A percentile compares a stretch with the other conserved stretches of the same genome.
Evolutionary conservation across 805 yeast species (phyloP).

Genomic region (Cyberlindnera veronae): DNA sequence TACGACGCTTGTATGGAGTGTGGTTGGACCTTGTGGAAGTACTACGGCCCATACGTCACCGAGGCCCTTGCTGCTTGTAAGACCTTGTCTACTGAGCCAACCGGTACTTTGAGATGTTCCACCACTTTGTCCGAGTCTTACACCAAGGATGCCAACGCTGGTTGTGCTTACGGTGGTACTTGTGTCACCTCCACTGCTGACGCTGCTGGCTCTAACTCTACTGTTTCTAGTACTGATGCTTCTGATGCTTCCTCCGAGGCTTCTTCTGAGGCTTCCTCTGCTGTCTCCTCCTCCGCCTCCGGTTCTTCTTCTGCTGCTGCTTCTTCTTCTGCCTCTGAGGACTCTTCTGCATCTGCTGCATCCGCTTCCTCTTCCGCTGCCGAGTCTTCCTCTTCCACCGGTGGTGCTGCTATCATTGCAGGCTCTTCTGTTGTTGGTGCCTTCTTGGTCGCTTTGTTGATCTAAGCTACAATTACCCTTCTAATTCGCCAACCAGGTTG

Average conservation of each 20-base stretch:
- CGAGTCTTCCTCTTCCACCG: neutral
- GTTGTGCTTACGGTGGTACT: conserved; percentile 13
- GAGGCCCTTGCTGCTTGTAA: conserved; percentile 30
- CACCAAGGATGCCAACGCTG: conserved; percentile 15
- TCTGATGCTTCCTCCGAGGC: neutral
- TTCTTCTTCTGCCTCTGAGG: neutral
- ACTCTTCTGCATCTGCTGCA: neutral
- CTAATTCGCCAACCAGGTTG: too few relatives aligned
- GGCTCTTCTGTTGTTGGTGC: conserved; percentile 6
- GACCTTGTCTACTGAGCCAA: conserved; percentile 30
- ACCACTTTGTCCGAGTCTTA: conserved; percentile 20
- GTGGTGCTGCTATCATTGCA: conserved; percentile 1
- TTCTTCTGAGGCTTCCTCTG: neutral
- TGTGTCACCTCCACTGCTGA: conserved; percentile 1
- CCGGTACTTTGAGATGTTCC: conserved; percentile 30
- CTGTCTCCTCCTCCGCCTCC: neutral
- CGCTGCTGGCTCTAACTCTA: neutral
- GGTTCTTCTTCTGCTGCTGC: neutral
- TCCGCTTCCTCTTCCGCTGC: neutral
- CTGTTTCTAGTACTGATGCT: neutral
- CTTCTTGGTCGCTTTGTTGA: conserved; percentile 1
- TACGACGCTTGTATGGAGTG: conserved; percentile 34
- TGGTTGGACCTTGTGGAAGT: conserved; percentile 38
- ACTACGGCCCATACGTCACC: conserved; percentile 31
- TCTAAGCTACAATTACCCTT: too few relatives aligned